Evolutionary conservation across 352 stramenopile species (phyloP), one percentile per base, ranked within the genome.

Genomic region (Globisporangium nagaii): DNA sequence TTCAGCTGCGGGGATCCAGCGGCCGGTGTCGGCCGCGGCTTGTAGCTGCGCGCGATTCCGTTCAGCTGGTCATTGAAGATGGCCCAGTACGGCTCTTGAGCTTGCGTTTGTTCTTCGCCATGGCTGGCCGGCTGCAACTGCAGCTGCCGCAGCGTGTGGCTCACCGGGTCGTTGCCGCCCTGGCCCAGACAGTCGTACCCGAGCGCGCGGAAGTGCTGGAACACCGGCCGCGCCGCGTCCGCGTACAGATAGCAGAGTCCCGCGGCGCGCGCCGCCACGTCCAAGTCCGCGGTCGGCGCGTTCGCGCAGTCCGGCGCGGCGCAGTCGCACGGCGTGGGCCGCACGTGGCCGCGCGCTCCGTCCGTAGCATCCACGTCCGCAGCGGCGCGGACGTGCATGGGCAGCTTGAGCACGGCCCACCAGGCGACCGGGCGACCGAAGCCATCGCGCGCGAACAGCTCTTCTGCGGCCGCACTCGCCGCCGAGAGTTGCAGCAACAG

Each of bases 171-270:
- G 54, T 88, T 69, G 1, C 75, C 77, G 2, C 82, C 77, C 57
- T 90, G 82, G 2, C 82, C 82, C n/a, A 92, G 63, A 41, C 82
- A 92, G 49, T 89, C 82, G 47, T 80, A 88, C 7, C 79, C 82
- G 15, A 87, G 27, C 22, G 81, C 69, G 43, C 79, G 73, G 45
- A 93, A 93, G 62, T 93, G 58, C 0, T 65, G 77, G 44, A 92
- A 73, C 32, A 55, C 47, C 0, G 77, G 69, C 1, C 61, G 68
- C 10, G 47, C 64, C 2, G 79, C 69, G 63, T 92, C 82, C 3
- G 79, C 82, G 55, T 92, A 92, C 22, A 92, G 61, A 49, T 92
- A 92, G 64, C 82, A 92, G 15, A 92, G 77, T 0, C 82, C 82
- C 27, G 68, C 48, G 3, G 73, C 70, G 41, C 82, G 66, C n/a